Conservation (phyloP, 2,329 filamentous ascomycete species). For the Alternaria rosae region DNA sequence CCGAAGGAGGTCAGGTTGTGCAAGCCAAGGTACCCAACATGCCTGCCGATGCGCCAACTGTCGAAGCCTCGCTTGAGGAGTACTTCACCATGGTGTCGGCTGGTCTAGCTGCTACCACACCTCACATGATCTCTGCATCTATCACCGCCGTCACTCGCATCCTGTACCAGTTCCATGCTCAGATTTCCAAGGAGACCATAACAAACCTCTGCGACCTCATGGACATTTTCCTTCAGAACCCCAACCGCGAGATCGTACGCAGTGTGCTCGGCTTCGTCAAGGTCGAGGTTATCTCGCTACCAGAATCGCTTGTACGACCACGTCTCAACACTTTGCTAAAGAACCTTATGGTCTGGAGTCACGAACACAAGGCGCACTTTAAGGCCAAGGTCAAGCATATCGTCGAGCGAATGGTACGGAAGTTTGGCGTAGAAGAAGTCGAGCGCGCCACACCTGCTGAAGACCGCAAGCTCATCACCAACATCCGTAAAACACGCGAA, state of each 20-base stretch:
- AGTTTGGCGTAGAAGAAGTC: constrained; percentile 84
- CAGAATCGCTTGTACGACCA: constrained; percentile 78
- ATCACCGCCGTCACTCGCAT: constrained; percentile 94
- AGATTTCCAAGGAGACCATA: constrained; percentile 73
- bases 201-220: constrained; percentile 91
- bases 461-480: constrained; percentile 88
- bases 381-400: constrained; percentile 98
- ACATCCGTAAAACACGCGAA: constrained; percentile 95
- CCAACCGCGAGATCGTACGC: constrained; percentile 95
- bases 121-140: constrained; percentile 97
- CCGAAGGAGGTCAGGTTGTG: constrained; percentile 75
- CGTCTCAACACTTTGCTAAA: constrained; percentile 80
- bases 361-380: constrained; percentile 98
- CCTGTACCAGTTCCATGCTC: constrained; percentile 84
- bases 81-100: constrained; percentile 99
- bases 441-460: constrained; percentile 82
- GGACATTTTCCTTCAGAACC: constrained; percentile 93
- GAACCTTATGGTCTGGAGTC: constrained; percentile 93
- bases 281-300: constrained; percentile 87
- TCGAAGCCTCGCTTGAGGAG: constrained; percentile 85
- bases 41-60: constrained; percentile 78
- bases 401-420: constrained; percentile 88
- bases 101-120: constrained; percentile 87
- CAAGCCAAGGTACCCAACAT: constrained; percentile 89
- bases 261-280: constrained; percentile 97